A percentile compares a stretch with the other conserved stretches of the same genome.
Conservation (phyloP, 2,329 filamentous ascomycete species). For the Fusarium setosum region DNA sequence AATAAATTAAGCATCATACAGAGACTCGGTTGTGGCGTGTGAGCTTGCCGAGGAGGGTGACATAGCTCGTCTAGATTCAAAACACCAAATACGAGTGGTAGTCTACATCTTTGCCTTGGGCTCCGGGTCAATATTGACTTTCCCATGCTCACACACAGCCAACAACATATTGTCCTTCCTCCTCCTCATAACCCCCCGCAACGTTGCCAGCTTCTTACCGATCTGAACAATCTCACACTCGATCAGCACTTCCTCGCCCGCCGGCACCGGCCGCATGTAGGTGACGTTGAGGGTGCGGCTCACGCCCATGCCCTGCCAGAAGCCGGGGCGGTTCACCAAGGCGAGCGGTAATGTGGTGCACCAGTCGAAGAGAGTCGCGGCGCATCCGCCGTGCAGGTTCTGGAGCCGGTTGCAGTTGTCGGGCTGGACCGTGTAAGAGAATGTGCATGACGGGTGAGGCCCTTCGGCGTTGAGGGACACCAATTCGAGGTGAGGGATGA, state of each 20-base stretch:
- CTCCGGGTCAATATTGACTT: slow-evolving; percentile 68
- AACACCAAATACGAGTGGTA: neutral
- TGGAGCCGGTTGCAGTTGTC: slow-evolving; percentile 64
- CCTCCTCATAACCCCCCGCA: slow-evolving; percentile 66
- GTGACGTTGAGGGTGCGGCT: slow-evolving; percentile 74
- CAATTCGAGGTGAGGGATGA: slow-evolving; percentile 56
- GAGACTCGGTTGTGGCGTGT: too few relatives aligned
- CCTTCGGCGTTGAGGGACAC: slow-evolving; percentile 44
- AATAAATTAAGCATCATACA: too few relatives aligned
- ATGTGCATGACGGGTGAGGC: slow-evolving; percentile 55
- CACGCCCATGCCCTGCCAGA: slow-evolving; percentile 72
- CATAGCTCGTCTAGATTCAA: too few relatives aligned
- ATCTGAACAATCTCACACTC: slow-evolving; percentile 68
- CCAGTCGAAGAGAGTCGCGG: slow-evolving; percentile 75
- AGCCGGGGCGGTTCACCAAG: slow-evolving; percentile 67
- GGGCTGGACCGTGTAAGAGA: slow-evolving; percentile 61
- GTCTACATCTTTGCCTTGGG: slow-evolving; percentile 42
- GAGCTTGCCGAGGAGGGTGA: too few relatives aligned
- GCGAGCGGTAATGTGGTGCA: slow-evolving; percentile 70
- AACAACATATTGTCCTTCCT: slow-evolving; percentile 64
- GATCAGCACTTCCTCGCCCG: slow-evolving; percentile 62
- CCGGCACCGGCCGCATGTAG: slow-evolving; percentile 71
- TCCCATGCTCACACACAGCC: slow-evolving; percentile 72
- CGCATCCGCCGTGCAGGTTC: slow-evolving; percentile 72
- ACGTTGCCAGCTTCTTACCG: slow-evolving; percentile 64